These are phyloP conservation scores for Cutaneotrichosporon spelunceum DNA, from an alignment of 1,284 basidiomycete genomes.

Conservation along the genomic window DNA sequence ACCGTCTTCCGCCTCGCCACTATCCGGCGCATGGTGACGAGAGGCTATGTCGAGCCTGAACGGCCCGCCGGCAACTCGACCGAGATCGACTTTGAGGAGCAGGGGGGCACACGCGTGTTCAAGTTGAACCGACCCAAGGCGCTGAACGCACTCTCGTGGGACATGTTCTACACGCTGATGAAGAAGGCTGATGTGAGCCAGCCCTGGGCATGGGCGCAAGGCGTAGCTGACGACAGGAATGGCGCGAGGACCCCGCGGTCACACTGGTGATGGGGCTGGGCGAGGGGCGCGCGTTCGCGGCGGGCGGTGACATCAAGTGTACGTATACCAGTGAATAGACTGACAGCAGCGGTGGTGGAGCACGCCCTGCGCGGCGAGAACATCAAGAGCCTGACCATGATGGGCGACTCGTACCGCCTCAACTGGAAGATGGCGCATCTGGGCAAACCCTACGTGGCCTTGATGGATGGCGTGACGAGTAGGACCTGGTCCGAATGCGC, in stretches of 20 bases:
- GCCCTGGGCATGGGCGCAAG: too few relatives aligned
- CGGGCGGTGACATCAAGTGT: constrained; percentile 20
- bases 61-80: constrained; percentile 20
- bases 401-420: constrained; percentile 83
- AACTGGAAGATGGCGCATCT: constrained; percentile 75
- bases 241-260: constrained; percentile 15
- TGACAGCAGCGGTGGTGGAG: constrained; percentile 10
- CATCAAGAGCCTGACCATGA: constrained; percentile 66
- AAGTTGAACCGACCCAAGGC: constrained; percentile 67
- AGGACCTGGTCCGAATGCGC: constrained; percentile 56
- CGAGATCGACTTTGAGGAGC: constrained; percentile 11
- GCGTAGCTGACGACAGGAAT: constrained; percentile 60
- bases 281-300: constrained; percentile 14
- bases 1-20: background rate
- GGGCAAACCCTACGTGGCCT: constrained; percentile 74
- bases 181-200: constrained; percentile 45
- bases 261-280: constrained; percentile 14
- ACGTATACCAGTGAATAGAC: background rate
- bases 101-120: constrained; percentile 10
- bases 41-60: constrained; percentile 13
- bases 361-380: constrained; percentile 28
- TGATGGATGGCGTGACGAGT: constrained; percentile 81
- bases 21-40: background rate
- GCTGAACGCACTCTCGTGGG: constrained; percentile 77
- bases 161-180: constrained; percentile 73